phyloP scores from a whole-genome alignment of 345 rosid species.

The Noccaea bulbosa region DNA sequence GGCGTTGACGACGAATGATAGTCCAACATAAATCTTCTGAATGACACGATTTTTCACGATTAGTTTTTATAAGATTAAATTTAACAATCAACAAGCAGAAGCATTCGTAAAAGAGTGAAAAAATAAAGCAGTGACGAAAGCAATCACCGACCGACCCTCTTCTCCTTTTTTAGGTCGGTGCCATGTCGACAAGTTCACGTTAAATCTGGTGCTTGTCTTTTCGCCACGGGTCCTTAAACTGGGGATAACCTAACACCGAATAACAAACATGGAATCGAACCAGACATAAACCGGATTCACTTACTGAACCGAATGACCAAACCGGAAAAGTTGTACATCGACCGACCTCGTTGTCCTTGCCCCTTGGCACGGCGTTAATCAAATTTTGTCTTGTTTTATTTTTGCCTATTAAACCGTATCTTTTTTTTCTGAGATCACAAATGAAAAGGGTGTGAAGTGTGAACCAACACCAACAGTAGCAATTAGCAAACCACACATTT shows the following conservation, averaged over 20 bases:
- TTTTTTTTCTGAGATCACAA: neutral
- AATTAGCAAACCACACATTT: constrained; percentile 21
- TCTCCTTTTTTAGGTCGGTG: constrained; percentile 24
- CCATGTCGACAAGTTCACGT: constrained; percentile 15
- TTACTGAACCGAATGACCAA: neutral
- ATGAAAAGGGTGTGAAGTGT: constrained; percentile 29
- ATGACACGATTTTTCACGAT: neutral
- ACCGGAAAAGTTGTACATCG: too few relatives aligned
- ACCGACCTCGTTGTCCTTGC: too few relatives aligned
- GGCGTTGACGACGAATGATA: too few relatives aligned
- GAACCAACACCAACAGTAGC: too few relatives aligned
- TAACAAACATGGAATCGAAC: constrained; percentile 1
- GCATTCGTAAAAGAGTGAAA: neutral
- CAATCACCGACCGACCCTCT: constrained; percentile 20
- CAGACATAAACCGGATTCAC: neutral
- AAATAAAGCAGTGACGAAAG: constrained; percentile 5
- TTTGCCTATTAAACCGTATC: neutral
- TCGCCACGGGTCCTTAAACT: too few relatives aligned
- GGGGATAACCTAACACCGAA: neutral
- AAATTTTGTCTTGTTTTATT: too few relatives aligned
- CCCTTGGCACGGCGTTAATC: too few relatives aligned
- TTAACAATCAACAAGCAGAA: neutral
- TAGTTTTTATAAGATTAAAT: neutral
- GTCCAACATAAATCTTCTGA: too few relatives aligned
- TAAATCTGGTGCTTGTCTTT: neutral